phyloP scores from a whole-genome alignment of 768 basidiomycete genomes.

The Megacollybia marginata region DNA sequence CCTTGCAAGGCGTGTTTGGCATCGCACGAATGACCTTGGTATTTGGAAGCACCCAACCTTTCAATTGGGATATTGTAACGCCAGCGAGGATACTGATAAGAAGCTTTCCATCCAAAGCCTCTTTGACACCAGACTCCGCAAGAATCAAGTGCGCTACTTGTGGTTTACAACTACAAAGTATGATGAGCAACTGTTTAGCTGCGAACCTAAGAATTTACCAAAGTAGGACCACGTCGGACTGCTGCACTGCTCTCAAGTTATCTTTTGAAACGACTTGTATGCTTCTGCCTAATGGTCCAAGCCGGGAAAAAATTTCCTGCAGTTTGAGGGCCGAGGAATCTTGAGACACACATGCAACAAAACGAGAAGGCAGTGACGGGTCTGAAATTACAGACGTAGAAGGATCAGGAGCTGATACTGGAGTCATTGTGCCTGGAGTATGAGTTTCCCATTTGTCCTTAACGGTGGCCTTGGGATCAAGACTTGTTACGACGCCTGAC shows the following conservation, averaged over 20 bases:
- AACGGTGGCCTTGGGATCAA: conserved; percentile 38
- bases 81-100: conserved; percentile 98
- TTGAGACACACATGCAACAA: conserved; percentile 83
- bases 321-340: conserved; percentile 69
- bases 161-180: conserved; percentile 76
- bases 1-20: conserved; percentile 98
- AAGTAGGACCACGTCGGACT: conserved; percentile 81
- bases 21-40: conserved; percentile 91
- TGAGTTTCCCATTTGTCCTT: conserved; percentile 57
- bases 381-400: conserved; percentile 25
- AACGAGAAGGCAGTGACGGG: conserved; percentile 66
- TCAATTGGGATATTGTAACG: conserved; percentile 79
- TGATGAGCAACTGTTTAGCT: background rate
- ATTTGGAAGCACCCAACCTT: conserved; percentile 62
- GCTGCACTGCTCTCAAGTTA: conserved; percentile 65
- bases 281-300: conserved; percentile 52
- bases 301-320: conserved; percentile 45
- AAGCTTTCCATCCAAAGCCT: conserved; percentile 84
- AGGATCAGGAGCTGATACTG: conserved; percentile 32
- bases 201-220: conserved; percentile 41
- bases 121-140: conserved; percentile 62
- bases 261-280: conserved; percentile 65
- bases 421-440: conserved; percentile 70
- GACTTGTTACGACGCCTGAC: conserved; percentile 84
- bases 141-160: conserved; percentile 77